Conservation (phyloP, 257 asterid species). For the Penstemon eatonii region DNA sequence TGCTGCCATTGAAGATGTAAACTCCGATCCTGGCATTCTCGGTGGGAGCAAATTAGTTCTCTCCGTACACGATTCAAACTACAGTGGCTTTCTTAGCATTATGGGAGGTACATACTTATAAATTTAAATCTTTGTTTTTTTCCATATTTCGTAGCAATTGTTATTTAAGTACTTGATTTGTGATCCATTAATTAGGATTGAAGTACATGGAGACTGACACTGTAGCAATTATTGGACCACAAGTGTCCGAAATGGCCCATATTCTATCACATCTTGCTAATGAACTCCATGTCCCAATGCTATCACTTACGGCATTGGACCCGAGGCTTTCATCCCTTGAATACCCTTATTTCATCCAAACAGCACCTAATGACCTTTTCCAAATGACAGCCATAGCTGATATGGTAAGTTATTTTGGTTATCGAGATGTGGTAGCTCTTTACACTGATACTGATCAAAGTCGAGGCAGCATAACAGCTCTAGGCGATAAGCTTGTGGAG, state of each 20-base stretch:
- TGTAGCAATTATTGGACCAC: conserved; percentile 86
- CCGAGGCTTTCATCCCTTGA: conserved; percentile 77
- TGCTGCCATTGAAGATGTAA: conserved; percentile 79
- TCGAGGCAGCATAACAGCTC: conserved; percentile 54
- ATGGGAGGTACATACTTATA: conserved; percentile 54
- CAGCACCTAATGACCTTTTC: conserved; percentile 73
- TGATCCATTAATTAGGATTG: conserved; percentile 43
- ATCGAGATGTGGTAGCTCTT: conserved; percentile 52
- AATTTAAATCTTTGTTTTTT: neutral
- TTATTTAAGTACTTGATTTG: too few species aligned
- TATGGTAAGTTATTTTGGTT: conserved; percentile 57
- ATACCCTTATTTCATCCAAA: conserved; percentile 78
- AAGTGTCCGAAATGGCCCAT: conserved; percentile 73
- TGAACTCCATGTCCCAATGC: conserved; percentile 80
- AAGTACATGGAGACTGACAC: conserved; percentile 71
- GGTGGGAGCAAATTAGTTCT: conserved; percentile 53
- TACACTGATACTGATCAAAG: conserved; percentile 72
- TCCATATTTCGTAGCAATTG: neutral
- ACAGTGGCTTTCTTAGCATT: conserved; percentile 70
- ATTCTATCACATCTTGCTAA: conserved; percentile 76
- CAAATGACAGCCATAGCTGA: conserved; percentile 83
- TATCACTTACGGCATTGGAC: conserved; percentile 81
- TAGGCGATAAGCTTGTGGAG: conserved; percentile 62
- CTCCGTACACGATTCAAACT: conserved; percentile 58
- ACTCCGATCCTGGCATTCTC: conserved; percentile 61